Evolutionary conservation across 257 asterid species (phyloP).

Genomic region (Solanum lignicaule): DNA sequence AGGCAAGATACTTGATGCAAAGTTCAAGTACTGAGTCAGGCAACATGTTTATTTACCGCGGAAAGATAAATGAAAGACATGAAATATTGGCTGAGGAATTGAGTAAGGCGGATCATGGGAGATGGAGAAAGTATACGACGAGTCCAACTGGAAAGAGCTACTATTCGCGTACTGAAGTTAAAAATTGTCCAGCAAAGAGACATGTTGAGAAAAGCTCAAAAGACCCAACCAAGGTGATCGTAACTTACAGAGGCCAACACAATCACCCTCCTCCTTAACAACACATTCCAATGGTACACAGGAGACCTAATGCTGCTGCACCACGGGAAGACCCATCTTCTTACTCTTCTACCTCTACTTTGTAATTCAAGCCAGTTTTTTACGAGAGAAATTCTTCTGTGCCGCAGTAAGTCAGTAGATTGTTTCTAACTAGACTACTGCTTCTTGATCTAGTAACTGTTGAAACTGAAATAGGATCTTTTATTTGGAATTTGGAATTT

Average conservation of each 20-base stretch:
- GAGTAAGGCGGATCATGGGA: neutral
- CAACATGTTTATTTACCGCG: neutral
- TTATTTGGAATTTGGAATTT: neutral
- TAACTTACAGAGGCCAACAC: neutral
- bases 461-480: neutral
- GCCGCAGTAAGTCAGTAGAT: neutral
- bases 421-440: neutral
- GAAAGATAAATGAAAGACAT: neutral
- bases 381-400: neutral
- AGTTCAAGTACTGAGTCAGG: neutral
- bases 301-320: neutral
- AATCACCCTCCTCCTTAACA: neutral
- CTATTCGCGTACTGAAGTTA: neutral
- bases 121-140: neutral
- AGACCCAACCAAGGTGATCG: neutral
- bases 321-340: neutral
- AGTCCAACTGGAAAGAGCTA: neutral
- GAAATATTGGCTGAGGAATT: neutral
- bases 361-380: neutral
- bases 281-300: neutral
- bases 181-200: neutral
- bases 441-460: neutral
- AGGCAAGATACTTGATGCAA: neutral
- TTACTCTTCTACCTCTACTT: neutral
- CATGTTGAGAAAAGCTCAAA: neutral